Base-by-base conservation (phyloP, 2,329 filamentous ascomycete genomes). In the Immersiporthe knoxdaviesiana region DNA sequence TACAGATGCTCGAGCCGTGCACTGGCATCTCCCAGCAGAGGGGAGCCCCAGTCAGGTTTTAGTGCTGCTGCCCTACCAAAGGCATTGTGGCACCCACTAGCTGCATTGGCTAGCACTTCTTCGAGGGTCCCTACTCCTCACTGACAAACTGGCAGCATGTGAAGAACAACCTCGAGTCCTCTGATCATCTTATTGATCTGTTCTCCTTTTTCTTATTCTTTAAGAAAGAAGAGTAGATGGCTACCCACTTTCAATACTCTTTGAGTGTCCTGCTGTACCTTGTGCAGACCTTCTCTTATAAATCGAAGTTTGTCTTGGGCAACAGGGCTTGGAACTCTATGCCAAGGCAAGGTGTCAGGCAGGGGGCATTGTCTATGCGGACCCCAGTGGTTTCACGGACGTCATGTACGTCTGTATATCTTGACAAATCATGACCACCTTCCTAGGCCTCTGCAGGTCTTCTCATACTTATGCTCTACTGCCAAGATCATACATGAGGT, bases 1-100 rank as follows among this genome's bases (percentile, higher is more conserved):
- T 59, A 37, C 56, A 32, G 56, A 59, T 59, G n/a, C 39, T 64
- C 37, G 50, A 64, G 60, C 35, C 66, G 47, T 50, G 56, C 66
- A 27, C 60, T 32, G 24, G 14, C 44, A n/a, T 39, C 24, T 30
- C 32, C 41, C 39, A 24, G 62, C 16, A 56, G 52, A 30, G 30
- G 14, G 52, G 27, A n/a, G 21, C 44, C 39, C 54, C 54, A 65
- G 32, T 27, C 32, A 16, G 52, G 37, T 62, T 62, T 62, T 47
- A 41, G 60, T 30, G 41, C 30, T 7, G 10, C 14, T 63, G 41
- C 41, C 12, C 24, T 56, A 16, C 27, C 6, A 30, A 18, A 27
- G 27, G 1, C 27, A 27, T 10, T 56, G 24, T 14, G 14, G 52
- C 52, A 18, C 24, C 52, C 52, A 30, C 52, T 56, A 56, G 21